Conservation (phyloP, 208 protist genomes). For the Leishmania guyanensis region DNA sequence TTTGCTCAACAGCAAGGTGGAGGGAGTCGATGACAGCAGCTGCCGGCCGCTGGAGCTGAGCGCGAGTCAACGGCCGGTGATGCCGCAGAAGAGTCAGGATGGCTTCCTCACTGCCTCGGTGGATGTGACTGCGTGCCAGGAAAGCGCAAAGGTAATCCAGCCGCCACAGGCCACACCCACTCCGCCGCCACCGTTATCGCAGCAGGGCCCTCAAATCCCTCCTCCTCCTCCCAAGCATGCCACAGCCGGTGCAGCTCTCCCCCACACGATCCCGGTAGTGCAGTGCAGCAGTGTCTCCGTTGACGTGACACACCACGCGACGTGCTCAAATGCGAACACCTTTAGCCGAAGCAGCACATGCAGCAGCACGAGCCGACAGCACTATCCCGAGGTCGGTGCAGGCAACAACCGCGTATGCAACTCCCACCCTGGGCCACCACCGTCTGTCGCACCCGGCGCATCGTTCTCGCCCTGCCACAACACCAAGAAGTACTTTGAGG, state of each 20-base stretch:
- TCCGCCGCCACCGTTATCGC: neutral
- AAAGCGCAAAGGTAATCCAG: constrained; percentile 7
- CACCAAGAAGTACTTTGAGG: constrained; percentile 29
- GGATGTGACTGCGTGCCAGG: constrained; percentile 38
- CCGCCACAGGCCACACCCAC: neutral
- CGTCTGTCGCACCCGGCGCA: neutral
- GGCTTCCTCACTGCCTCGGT: constrained; percentile 41
- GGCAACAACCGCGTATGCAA: constrained; percentile 27
- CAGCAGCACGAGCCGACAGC: constrained; percentile 19
- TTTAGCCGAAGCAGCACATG: constrained; percentile 18
- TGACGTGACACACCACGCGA: neutral
- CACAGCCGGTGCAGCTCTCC: neutral
- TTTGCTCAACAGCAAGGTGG: constrained; percentile 25
- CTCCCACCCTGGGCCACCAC: neutral
- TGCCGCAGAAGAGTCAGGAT: constrained; percentile 36
- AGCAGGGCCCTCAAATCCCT: constrained; percentile 5
- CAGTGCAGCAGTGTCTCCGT: neutral
- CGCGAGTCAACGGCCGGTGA: constrained; percentile 9
- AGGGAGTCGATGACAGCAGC: neutral
- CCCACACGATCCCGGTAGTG: neutral
- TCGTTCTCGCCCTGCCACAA: constrained; percentile 17
- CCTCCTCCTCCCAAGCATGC: neutral
- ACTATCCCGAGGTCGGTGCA: constrained; percentile 30
- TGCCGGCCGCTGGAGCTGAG: constrained; percentile 1
- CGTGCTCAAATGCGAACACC: neutral